phyloP scores from a whole-genome alignment of 2,329 filamentous ascomycete genomes.

The Blastomyces gilchristii region DNA sequence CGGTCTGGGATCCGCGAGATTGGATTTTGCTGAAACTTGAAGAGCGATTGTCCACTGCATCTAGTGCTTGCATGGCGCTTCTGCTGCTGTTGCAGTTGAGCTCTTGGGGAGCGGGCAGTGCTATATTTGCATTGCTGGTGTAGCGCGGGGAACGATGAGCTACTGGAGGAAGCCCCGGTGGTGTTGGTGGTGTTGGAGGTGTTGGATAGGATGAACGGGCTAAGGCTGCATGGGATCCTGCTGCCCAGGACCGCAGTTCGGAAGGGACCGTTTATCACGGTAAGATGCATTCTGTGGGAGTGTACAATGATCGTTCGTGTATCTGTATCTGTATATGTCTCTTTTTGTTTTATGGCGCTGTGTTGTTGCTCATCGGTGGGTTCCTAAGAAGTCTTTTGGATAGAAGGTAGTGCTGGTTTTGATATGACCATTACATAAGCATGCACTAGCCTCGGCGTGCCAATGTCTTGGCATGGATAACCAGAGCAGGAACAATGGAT shows the following conservation, averaged over 20 bases:
- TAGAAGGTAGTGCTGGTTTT: background rate
- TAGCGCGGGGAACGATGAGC: constrained; percentile 2
- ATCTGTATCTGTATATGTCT: background rate
- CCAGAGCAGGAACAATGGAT: no score
- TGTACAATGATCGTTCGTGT: constrained; percentile 1
- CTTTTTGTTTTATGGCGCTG: background rate
- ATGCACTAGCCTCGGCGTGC: background rate
- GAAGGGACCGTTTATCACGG: constrained; percentile 23
- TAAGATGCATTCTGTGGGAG: constrained; percentile 20
- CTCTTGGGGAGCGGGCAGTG: constrained; percentile 4
- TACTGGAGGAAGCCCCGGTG: background rate
- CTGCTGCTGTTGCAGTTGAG: constrained; percentile 17
- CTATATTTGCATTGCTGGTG: constrained; percentile 8
- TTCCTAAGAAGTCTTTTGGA: background rate
- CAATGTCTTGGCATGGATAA: background rate
- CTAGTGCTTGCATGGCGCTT: constrained; percentile 20
- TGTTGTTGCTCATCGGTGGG: background rate
- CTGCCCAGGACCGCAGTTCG: constrained; percentile 25
- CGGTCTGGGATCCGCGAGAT: background rate
- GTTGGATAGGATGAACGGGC: constrained; percentile 18
- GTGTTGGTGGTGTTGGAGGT: background rate
- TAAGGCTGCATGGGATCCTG: constrained; percentile 18
- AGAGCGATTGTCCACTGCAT: constrained; percentile 16
- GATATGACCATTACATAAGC: background rate
- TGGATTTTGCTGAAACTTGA: constrained; percentile 1